These are phyloP conservation scores for Arthrobotrys iridis DNA, from an alignment of 2,329 filamentous ascomycete species.

Conservation along the genomic window DNA sequence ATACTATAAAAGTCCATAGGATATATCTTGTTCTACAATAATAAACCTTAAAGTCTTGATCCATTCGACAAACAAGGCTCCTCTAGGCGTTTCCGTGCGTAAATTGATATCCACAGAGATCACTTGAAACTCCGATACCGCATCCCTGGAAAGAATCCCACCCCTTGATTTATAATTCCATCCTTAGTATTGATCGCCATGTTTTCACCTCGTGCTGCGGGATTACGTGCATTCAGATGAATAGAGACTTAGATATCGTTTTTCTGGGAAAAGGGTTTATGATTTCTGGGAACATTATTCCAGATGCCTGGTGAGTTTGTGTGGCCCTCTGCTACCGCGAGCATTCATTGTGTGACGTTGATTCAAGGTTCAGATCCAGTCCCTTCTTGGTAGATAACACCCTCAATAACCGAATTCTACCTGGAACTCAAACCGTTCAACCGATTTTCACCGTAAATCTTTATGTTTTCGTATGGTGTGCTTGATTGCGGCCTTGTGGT, in stretches of 20 bases:
- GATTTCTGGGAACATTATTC: background rate
- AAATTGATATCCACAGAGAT: background rate
- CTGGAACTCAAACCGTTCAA: background rate
- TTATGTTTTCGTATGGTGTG: background rate
- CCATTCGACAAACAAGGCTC: background rate
- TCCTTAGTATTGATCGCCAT: conserved; percentile 27
- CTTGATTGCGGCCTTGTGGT: background rate
- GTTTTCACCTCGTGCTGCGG: conserved; percentile 24
- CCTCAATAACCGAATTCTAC: background rate
- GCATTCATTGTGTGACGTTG: background rate
- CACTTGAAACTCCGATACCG: background rate
- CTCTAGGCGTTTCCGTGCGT: background rate
- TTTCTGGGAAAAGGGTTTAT: background rate
- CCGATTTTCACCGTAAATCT: background rate
- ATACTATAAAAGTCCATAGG: too few relatives aligned
- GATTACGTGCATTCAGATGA: background rate
- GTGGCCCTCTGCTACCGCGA: background rate
- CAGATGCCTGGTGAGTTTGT: background rate
- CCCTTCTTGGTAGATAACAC: background rate
- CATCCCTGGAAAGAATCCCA: conserved; percentile 16
- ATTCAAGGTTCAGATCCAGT: background rate
- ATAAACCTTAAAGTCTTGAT: background rate
- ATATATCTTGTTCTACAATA: too few relatives aligned
- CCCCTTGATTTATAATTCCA: conserved; percentile 20
- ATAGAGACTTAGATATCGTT: background rate